Percentiles rank a stretch among this genome's conserved stretches.
Evolutionary conservation across 352 stramenopile species (phyloP).

Genomic region (Blastocystis sp.): DNA sequence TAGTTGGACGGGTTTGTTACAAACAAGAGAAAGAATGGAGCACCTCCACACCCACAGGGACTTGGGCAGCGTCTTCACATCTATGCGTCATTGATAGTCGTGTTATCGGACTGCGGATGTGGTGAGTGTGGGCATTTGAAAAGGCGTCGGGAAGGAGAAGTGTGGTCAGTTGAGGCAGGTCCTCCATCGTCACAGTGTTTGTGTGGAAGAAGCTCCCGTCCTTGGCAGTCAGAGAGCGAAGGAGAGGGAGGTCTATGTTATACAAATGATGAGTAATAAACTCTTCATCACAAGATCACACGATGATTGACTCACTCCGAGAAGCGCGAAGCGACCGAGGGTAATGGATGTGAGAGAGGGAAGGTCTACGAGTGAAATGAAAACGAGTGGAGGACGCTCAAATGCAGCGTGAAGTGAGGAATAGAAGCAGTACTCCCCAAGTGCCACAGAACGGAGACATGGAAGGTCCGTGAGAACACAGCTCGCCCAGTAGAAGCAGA

Average conservation of each 20-base stretch:
- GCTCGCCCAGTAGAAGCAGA: not conserved
- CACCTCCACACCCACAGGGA: no score
- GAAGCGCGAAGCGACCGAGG: not conserved
- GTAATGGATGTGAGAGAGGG: not conserved
- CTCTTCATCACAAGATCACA: not conserved
- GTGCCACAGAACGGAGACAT: not conserved
- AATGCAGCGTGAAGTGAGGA: not conserved
- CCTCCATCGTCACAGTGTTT: not conserved
- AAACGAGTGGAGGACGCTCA: not conserved
- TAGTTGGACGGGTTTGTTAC: not conserved
- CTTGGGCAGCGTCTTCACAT: not conserved
- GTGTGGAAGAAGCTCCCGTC: not conserved
- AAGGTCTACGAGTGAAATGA: not conserved
- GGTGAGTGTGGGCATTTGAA: no score
- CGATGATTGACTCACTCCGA: not conserved
- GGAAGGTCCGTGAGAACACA: not conserved
- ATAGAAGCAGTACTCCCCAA: not conserved
- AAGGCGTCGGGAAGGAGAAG: not conserved
- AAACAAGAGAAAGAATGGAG: not conserved
- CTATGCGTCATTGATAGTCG: not conserved
- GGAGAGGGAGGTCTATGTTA: not conserved
- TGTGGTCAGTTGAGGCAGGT: not conserved
- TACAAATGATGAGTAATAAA: not conserved
- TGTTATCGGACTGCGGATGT: no score
- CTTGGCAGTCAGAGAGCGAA: not conserved